Evolutionary conservation across 352 stramenopile genomes (phyloP), one percentile per base, ranked within the genome.

Genomic region (Phytophthora palmivora): DNA sequence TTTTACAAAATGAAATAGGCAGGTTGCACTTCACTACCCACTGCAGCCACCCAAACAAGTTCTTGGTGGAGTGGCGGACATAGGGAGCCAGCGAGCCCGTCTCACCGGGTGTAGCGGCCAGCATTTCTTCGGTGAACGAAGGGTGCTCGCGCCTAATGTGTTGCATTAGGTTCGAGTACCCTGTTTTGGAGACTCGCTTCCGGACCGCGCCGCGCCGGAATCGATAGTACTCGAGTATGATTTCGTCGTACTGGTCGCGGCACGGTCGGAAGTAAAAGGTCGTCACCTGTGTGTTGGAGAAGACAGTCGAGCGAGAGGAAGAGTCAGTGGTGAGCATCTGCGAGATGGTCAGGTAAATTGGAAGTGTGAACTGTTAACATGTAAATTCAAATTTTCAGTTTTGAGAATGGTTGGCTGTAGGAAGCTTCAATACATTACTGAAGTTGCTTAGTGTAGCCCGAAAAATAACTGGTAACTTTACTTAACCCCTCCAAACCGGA

Each of bases 221-320:
- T 0, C 55, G 34, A 32, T 22, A 63, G 36, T 63, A 55, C 55
- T 57, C 55, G 34, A 50, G 45, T 9, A 63, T 51, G 2, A 56
- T 6, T 44, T 63, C 55, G 37, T 63, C 55, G 37, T 57, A 57
- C 37, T 63, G 34, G 55, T 63, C 24, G 46, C 36, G 45, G 45
- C 45, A 57, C 46, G 55, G 19, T 14, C 45, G 55, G 30, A 57
- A 57, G 55, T 56, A 63, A 18, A 63, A 43, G 34, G 37, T n/a
- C 5, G 55, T 26, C 4, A 56, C 37, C 38, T 63, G 26, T 10
- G 16, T n/a, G 26, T 57, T 63, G 36, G 45, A 39, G 44, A 63
- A 56, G 33, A 45, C 42, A 22, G 45, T 12, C 6, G 52, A 18
- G 41, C 44, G 44, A 36, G 21, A n/a, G 26, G 44, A n/a, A 26